Evolutionary conservation across 1,139 yeast genomes (phyloP).

Genomic region (Scheffersomyces illinoinensis): DNA sequence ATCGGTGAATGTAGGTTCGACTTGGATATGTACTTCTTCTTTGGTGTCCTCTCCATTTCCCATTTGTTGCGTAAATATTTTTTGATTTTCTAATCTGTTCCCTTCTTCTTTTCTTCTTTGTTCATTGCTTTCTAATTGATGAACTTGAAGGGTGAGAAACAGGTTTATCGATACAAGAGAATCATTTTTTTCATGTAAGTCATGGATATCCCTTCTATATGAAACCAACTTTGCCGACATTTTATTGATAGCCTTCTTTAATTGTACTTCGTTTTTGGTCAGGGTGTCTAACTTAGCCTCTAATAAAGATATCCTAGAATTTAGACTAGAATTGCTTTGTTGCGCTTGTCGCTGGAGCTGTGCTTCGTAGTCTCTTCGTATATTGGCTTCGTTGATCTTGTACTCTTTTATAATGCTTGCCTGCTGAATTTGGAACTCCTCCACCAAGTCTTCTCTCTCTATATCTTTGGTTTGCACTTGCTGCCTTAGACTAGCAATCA

Average conservation of each 20-base stretch:
- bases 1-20: neutral
- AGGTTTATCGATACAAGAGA: constrained; percentile 8
- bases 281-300: neutral
- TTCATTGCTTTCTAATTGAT: neutral
- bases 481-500: constrained; percentile 3
- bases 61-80: neutral
- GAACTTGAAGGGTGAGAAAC: neutral
- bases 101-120: neutral
- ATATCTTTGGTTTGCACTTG: constrained; percentile 8
- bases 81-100: neutral
- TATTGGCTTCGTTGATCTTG: constrained; percentile 3
- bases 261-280: constrained; percentile 1
- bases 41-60: neutral
- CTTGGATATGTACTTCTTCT: neutral
- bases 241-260: constrained; percentile 5
- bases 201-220: constrained; percentile 9
- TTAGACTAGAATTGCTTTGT: neutral
- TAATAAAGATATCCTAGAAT: neutral
- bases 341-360: neutral
- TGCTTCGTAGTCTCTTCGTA: constrained; percentile 2
- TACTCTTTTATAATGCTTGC: constrained; percentile 7
- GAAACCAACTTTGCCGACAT: constrained; percentile 8
- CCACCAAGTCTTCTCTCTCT: constrained; percentile 12
- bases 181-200: constrained; percentile 8
- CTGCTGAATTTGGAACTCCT: constrained; percentile 14